Evolutionary conservation across 345 rosid genomes (phyloP).

Genomic region (Murraya paniculata): DNA sequence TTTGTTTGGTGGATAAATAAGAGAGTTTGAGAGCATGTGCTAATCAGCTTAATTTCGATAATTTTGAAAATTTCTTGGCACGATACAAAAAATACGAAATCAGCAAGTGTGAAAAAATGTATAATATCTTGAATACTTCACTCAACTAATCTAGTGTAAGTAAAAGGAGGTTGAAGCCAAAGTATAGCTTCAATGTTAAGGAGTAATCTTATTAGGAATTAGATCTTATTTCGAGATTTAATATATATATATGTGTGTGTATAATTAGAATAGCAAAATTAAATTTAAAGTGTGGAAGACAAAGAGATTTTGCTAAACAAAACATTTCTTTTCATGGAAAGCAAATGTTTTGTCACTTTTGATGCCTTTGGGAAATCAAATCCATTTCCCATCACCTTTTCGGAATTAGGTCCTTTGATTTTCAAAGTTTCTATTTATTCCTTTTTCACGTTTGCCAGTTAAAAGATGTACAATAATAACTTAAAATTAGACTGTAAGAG

Average conservation of each 20-base stretch:
- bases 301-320: constrained; percentile 3
- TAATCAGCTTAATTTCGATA: no score
- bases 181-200: no score
- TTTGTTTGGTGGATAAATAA: no score
- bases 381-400: background rate
- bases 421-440: background rate
- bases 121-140: background rate
- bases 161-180: no score
- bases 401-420: background rate
- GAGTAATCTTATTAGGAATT: no score
- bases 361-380: background rate
- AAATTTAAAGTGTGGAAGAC: no score
- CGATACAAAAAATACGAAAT: no score
- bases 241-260: no score
- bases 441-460: background rate
- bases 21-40: no score
- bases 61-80: no score
- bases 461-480: background rate
- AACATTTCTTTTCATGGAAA: constrained; percentile 12
- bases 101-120: background rate
- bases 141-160: background rate
- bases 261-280: background rate
- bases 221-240: rapidly evolving
- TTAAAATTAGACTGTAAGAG: background rate
- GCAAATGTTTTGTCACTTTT: constrained; percentile 7